Base-by-base conservation (phyloP, 1,284 basidiomycete genomes). In the Malassezia japonica region DNA sequence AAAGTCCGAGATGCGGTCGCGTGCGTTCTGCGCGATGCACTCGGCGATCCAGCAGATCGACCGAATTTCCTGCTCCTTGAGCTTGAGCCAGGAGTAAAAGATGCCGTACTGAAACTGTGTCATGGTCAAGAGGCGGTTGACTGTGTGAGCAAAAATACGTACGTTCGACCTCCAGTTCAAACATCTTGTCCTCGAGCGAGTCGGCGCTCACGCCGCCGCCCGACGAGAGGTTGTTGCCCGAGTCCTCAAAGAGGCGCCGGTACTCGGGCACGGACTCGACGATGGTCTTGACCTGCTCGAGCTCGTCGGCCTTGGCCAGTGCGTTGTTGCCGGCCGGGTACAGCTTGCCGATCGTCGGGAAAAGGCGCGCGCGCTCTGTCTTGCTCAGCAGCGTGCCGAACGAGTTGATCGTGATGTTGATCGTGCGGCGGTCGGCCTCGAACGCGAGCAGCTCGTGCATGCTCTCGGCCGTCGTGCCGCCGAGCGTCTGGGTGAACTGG, bases 381-480 rank as follows among this genome's bases (percentile, higher is more conserved):
- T 98, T 99, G 36, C 84, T 80, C 50, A 99, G 81, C 67, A 88
- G 87, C 9, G 94, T 96, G 60, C 86, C 86, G 74, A 98, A 94
- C 21, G 92, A 96, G 79, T 99, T 99, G 79, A 99, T 88, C 29
- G 94, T 95, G 75, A 98, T 96, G 77, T 98, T 98, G 75, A 98
- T 85, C 2, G 89, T 86, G 45, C 94, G 83, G 32, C 92, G 81
- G 76, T 99, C 92, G 25, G 94, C 94, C 78, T 99, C 94, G 70
- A 98, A 99, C 6, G 85, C 79, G 47, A 99, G 83, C 61, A 95
- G 86, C 2, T 96, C 1, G 31, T 41, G 24, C 65, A 67, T 67
- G 28, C 57, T 63, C 31, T 60, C 50, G 1, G 56, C 52, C 0
- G 65, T 67, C 2, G 61, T 56, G 12, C 82, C 80, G 25, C 87